A percentile compares a stretch with the other conserved stretches of the same genome.
phyloP scores from a whole-genome alignment of 2,329 filamentous ascomycete genomes.

The Trichoderma sp. region DNA sequence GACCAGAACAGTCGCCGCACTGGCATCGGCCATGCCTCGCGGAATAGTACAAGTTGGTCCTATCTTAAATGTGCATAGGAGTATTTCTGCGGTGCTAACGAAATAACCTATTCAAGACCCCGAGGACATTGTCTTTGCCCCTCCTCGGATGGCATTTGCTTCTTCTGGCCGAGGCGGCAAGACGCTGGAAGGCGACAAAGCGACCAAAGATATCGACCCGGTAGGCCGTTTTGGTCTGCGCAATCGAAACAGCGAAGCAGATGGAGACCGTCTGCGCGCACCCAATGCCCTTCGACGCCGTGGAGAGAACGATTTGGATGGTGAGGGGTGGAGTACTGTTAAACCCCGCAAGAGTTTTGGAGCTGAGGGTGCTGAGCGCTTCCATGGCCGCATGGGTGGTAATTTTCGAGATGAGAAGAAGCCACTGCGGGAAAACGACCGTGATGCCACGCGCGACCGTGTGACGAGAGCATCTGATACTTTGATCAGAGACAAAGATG shows the following conservation, averaged over 20 bases:
- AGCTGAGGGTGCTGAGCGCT: conserved; percentile 71
- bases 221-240: conserved; percentile 64
- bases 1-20: conserved; percentile 58
- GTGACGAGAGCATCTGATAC: conserved; percentile 55
- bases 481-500: conserved; percentile 54
- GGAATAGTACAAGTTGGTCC: conserved; percentile 60
- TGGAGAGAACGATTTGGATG: conserved; percentile 62
- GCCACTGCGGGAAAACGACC: conserved; percentile 57
- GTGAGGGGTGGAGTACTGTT: conserved; percentile 76
- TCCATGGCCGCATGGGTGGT: conserved; percentile 67
- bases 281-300: conserved; percentile 56
- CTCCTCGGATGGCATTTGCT: conserved; percentile 76
- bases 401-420: conserved; percentile 49
- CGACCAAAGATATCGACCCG: conserved; percentile 54
- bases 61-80: not conserved
- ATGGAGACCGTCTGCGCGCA: conserved; percentile 57
- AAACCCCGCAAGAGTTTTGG: conserved; percentile 76
- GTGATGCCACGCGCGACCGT: conserved; percentile 56
- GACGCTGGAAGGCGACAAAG: conserved; percentile 58
- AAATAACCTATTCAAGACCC: conserved; percentile 51
- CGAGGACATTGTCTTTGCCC: conserved; percentile 85
- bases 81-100: conserved; percentile 19
- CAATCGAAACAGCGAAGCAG: conserved; percentile 53
- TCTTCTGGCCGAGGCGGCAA: conserved; percentile 69
- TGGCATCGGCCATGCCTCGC: conserved; percentile 56